Percentiles rank a stretch among this genome's conserved stretches.
phyloP scores from a whole-genome alignment of 1,284 basidiomycete genomes.

The Leccinum solheimii region DNA sequence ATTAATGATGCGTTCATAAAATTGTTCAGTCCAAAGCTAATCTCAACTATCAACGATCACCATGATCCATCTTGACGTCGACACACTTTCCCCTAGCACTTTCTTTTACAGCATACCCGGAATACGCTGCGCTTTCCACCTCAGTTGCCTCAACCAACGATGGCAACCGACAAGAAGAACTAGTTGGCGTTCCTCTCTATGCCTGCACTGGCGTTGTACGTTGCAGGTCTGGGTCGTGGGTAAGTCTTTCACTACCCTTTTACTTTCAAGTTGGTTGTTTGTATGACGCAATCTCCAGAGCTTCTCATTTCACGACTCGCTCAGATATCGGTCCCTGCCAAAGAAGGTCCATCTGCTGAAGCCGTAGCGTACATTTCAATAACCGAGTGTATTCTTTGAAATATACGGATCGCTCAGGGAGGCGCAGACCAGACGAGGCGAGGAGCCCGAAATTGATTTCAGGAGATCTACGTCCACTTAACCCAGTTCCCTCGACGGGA shows the following conservation, averaged over 20 bases:
- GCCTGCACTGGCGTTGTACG: slow-evolving; percentile 91
- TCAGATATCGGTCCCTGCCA: slow-evolving; percentile 97
- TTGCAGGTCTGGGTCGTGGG: slow-evolving; percentile 96
- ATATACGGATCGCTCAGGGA: slow-evolving; percentile 38
- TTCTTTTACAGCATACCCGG: no score
- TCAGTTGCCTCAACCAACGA: slow-evolving; percentile 16
- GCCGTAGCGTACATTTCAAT: slow-evolving; percentile 68
- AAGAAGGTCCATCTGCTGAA: slow-evolving; percentile 91
- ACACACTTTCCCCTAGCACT: no score
- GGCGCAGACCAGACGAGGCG: slow-evolving; percentile 80
- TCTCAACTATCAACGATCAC: no score
- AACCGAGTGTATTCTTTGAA: not conserved
- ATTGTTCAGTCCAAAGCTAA: no score
- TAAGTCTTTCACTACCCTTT: slow-evolving; percentile 37
- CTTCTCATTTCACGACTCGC: slow-evolving; percentile 97
- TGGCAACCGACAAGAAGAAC: slow-evolving; percentile 55
- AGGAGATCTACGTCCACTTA: no score
- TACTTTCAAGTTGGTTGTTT: not conserved
- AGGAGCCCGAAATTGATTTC: slow-evolving; percentile 78
- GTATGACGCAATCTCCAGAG: slow-evolving; percentile 47
- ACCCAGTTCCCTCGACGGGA: slow-evolving; percentile 3
- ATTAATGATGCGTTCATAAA: no score
- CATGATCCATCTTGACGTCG: no score
- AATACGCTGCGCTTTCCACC: no score
- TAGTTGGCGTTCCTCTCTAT: slow-evolving; percentile 82